Percentiles rank a stretch among this genome's conserved stretches.
phyloP scores from a whole-genome alignment of 441 rosid species.

The Pelargonium myrrhifolium region DNA sequence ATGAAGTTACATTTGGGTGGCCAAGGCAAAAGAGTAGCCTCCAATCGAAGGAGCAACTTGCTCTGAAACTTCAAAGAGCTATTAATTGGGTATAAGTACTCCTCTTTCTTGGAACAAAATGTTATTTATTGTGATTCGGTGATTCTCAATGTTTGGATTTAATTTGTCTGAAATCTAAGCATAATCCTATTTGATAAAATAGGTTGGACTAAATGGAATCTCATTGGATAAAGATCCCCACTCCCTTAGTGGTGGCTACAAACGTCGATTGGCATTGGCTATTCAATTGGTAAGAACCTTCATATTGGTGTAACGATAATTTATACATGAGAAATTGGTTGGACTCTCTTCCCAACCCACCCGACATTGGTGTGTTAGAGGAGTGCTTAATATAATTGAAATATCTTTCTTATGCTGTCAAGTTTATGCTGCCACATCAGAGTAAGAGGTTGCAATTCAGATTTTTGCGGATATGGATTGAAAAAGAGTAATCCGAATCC shows the following conservation, averaged over 20 bases:
- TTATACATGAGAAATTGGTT: not conserved
- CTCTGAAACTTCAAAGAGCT: conserved; percentile 76
- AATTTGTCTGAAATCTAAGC: conserved; percentile 3
- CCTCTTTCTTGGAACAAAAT: conserved; percentile 15
- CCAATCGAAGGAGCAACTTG: conserved; percentile 56
- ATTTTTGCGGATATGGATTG: too few species aligned
- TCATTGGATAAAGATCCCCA: conserved; percentile 82
- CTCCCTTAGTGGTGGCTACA: conserved; percentile 87
- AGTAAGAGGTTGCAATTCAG: not conserved
- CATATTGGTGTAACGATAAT: conserved; percentile 2
- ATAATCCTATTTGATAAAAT: conserved; percentile 14
- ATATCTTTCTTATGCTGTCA: not conserved
- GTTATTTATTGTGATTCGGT: conserved; percentile 8
- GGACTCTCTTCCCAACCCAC: not conserved
- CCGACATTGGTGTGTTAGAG: not conserved
- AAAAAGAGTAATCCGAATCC: too few species aligned
- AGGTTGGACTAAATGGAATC: conserved; percentile 81
- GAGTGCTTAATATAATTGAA: not conserved
- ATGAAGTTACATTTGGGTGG: conserved; percentile 86
- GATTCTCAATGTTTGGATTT: conserved; percentile 7
- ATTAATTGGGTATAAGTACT: conserved; percentile 57
- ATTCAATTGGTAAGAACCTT: conserved; percentile 63
- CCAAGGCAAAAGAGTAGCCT: conserved; percentile 63
- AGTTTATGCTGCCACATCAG: not conserved
- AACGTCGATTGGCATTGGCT: conserved; percentile 87